Percentiles rank a stretch among this genome's conserved stretches.
Evolutionary conservation across 371 early-diverging fungal species (phyloP).

Genomic region (Rhizopus arrhizus): DNA sequence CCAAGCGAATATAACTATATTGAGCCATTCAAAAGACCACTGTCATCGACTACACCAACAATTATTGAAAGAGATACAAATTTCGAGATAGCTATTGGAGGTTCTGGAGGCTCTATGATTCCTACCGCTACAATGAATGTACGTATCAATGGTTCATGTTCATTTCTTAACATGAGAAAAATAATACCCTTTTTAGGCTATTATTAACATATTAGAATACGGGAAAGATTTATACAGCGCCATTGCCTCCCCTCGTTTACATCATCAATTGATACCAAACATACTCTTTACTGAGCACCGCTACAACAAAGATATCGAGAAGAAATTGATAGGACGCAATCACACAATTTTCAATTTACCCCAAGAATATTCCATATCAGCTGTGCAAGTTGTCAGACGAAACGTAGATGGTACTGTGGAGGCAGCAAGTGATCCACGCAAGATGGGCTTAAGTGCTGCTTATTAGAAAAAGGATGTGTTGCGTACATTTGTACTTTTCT

Average conservation of each 20-base stretch:
- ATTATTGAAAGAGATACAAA: conserved; percentile 77
- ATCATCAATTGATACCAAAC: conserved; percentile 93
- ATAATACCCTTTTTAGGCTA: conserved; percentile 38
- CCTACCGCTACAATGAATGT: conserved; percentile 83
- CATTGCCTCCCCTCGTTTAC: conserved; percentile 80
- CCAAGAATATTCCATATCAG: conserved; percentile 21
- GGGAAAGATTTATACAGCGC: conserved; percentile 71
- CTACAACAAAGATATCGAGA: conserved; percentile 12
- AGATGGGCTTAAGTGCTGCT: conserved; percentile 44
- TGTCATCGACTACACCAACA: conserved; percentile 88
- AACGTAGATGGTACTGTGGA: conserved; percentile 32
- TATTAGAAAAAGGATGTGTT: conserved; percentile 3
- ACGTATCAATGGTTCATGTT: conserved; percentile 6
- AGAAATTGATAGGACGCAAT: conserved; percentile 22
- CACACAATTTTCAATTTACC: conserved; percentile 24
- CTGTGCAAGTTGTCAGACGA: conserved; percentile 42
- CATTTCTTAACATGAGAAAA: not conserved
- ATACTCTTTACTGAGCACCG: conserved; percentile 44
- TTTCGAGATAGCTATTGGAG: conserved; percentile 86
- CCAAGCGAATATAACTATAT: conserved; percentile 87
- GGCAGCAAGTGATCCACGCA: conserved; percentile 54
- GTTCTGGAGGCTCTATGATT: conserved; percentile 95
- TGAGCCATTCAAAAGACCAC: conserved; percentile 88
- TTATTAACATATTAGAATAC: conserved; percentile 79
- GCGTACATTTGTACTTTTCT: not conserved